Evolutionary conservation across 108 stramenopile species (phyloP).

Genomic region (Pseudonitzschia delicatissima): DNA sequence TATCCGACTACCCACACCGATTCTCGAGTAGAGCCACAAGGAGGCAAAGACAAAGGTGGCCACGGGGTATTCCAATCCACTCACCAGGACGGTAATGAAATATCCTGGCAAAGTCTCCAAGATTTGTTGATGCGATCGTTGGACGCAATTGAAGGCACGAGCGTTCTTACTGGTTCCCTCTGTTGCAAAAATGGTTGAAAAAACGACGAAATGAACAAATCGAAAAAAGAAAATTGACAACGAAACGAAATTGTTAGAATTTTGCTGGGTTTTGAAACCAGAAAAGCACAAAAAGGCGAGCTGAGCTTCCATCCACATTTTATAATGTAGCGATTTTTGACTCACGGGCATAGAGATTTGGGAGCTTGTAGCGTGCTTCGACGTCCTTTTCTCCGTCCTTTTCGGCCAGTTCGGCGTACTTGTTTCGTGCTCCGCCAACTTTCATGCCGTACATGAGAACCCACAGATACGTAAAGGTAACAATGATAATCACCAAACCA

Average conservation of each 20-base stretch:
- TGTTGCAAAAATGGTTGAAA: not conserved
- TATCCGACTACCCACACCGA: constrained; percentile 20
- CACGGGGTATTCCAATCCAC: constrained; percentile 34
- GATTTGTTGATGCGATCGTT: constrained; percentile 64
- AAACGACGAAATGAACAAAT: not conserved
- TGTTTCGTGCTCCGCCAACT: constrained; percentile 48
- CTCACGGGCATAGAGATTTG: constrained; percentile 54
- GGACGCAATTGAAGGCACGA: constrained; percentile 56
- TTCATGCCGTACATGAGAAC: constrained; percentile 40
- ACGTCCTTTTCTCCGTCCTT: constrained; percentile 62
- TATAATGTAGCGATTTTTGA: not conserved
- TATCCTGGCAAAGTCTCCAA: constrained; percentile 50
- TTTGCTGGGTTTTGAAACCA: not conserved
- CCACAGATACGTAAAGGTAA: constrained; percentile 51
- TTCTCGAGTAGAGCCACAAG: constrained; percentile 31
- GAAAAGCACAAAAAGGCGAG: not conserved
- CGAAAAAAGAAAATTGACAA: no score
- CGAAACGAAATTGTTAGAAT: no score
- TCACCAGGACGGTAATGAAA: constrained; percentile 21
- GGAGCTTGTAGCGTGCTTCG: constrained; percentile 45
- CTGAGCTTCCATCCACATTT: not conserved
- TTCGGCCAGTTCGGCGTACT: constrained; percentile 49
- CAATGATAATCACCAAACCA: constrained; percentile 39
- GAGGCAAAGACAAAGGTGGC: constrained; percentile 10
- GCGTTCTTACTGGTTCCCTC: constrained; percentile 52